A percentile compares a stretch with the other conserved stretches of the same genome.
phyloP scores from a whole-genome alignment of 495 filamentous ascomycete species.

The Parathielavia appendiculata region DNA sequence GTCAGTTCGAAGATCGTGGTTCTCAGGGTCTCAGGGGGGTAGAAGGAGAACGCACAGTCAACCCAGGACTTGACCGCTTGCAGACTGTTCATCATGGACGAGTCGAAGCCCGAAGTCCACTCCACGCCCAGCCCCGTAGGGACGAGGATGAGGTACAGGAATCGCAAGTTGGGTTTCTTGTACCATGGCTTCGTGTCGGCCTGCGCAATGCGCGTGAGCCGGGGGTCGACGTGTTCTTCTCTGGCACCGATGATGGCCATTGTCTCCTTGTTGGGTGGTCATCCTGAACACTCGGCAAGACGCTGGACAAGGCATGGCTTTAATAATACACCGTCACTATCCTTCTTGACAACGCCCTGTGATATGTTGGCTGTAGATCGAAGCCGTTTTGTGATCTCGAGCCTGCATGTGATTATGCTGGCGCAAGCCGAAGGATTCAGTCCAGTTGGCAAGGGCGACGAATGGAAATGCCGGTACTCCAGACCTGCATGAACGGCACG shows the following conservation, averaged over 20 bases:
- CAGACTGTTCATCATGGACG: conserved; percentile 59
- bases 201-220: conserved; percentile 42
- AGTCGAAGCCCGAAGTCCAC: conserved; percentile 63
- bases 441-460: too few relatives aligned
- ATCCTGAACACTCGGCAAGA: not conserved
- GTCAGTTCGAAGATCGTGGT: not conserved
- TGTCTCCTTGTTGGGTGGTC: not conserved
- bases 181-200: conserved; percentile 55
- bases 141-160: conserved; percentile 59
- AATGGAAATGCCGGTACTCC: conserved; percentile 3
- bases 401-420: not conserved
- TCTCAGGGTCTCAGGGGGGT: not conserved
- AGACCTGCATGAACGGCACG: too few relatives aligned
- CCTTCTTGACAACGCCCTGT: not conserved
- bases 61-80: conserved; percentile 57
- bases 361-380: conserved; percentile 7
- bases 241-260: conserved; percentile 28
- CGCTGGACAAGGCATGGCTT: not conserved
- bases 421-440: not conserved
- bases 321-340: not conserved
- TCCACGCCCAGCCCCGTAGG: conserved; percentile 61
- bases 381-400: not conserved
- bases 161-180: conserved; percentile 57
- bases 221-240: conserved; percentile 33
- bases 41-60: conserved; percentile 42